A percentile compares a stretch with the other conserved stretches of the same genome.
These are phyloP conservation scores for Linnemannia schmuckeri DNA, from an alignment of 192 early-diverging fungal genomes.

Conservation along the genomic window DNA sequence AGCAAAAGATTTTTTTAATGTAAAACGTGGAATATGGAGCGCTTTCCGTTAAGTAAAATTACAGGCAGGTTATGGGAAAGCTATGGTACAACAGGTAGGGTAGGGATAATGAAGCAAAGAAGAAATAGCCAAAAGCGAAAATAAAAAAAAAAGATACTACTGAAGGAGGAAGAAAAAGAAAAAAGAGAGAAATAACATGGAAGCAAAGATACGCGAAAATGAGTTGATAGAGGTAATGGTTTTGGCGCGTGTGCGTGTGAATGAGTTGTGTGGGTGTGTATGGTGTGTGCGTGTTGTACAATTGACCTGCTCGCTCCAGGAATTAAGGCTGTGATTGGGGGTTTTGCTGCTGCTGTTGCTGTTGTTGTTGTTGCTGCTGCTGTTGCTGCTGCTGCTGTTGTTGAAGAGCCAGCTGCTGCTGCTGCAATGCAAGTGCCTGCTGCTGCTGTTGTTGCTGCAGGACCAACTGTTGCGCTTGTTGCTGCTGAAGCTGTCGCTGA, in stretches of 20 bases:
- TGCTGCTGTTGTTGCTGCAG: slow-evolving; percentile 45
- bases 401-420: slow-evolving; percentile 42
- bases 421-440: slow-evolving; percentile 25
- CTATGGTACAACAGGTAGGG: not conserved
- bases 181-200: not conserved
- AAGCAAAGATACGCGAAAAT: slow-evolving; percentile 1
- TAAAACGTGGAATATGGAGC: not conserved
- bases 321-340: not conserved
- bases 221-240: not conserved
- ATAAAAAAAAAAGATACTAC: not conserved
- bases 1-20: slow-evolving; percentile 1
- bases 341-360: slow-evolving; percentile 10
- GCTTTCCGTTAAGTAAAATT: slow-evolving; percentile 5
- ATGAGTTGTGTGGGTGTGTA: not conserved
- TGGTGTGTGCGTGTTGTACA: slow-evolving; percentile 6
- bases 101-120: slow-evolving; percentile 5
- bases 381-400: slow-evolving; percentile 44
- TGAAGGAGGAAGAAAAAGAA: not conserved
- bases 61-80: slow-evolving; percentile 7
- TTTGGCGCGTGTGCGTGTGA: not conserved
- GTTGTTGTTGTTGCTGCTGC: slow-evolving; percentile 38
- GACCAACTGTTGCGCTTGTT: slow-evolving; percentile 31
- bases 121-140: not conserved
- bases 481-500: slow-evolving; percentile 34
- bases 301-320: slow-evolving; percentile 2